These are phyloP conservation scores for Castanospermum australe DNA, from an alignment of 306 rosid genomes.

Conservation along the genomic window DNA sequence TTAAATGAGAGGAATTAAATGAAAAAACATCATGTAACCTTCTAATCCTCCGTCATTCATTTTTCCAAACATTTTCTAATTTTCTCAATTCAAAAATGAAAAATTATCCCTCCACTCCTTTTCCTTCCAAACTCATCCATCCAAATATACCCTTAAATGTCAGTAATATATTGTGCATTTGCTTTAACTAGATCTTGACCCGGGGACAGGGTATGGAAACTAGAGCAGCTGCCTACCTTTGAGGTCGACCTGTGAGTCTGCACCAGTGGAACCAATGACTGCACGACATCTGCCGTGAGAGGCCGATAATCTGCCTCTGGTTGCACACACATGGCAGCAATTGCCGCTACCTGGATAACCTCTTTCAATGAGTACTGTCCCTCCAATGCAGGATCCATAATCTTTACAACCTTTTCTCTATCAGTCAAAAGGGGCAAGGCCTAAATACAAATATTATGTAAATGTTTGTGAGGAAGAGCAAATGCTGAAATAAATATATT, in stretches of 20 bases:
- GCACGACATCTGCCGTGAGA: constrained; percentile 96
- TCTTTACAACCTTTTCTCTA: constrained; percentile 78
- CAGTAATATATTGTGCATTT: constrained; percentile 34
- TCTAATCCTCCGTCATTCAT: no score
- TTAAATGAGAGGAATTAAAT: no score
- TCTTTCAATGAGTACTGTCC: constrained; percentile 93
- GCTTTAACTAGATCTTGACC: constrained; percentile 38
- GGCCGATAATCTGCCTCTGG: constrained; percentile 96
- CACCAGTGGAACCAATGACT: constrained; percentile 83
- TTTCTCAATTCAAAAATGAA: no score
- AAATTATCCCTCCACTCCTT: no score
- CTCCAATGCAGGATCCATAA: constrained; percentile 89
- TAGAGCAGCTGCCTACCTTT: constrained; percentile 57
- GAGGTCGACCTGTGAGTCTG: constrained; percentile 60
- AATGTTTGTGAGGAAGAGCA: constrained; percentile 2
- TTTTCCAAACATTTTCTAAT: no score
- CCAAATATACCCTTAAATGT: no score
- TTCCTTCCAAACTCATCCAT: no score
- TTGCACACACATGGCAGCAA: constrained; percentile 95
- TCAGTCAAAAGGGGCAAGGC: constrained; percentile 88
- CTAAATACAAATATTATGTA: constrained; percentile 36
- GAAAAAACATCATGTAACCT: no score
- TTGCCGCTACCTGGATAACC: constrained; percentile 92
- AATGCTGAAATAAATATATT: background rate
- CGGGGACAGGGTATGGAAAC: constrained; percentile 57